Base-by-base conservation (phyloP, 2,329 filamentous ascomycete genomes). In the Pseudopithomyces chartarum region DNA sequence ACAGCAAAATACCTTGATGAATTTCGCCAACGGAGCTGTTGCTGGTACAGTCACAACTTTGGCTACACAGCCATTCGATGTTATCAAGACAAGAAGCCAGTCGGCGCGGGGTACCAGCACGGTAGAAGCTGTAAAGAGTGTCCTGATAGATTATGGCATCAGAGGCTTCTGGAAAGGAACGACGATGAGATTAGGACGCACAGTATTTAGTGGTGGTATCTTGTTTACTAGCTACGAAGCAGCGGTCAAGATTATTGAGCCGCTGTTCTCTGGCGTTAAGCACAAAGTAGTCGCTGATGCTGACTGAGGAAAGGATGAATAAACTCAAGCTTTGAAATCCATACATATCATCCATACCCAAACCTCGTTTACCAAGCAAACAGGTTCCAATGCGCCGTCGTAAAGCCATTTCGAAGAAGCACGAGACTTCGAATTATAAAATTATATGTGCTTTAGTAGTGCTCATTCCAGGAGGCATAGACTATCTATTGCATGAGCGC, bases 121-220 rank as follows among this genome's bases (percentile, higher is more conserved):
- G 2, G 70, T 77, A 0, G 84, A 88, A 58, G 86, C 86, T 0
- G 77, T 86, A 2, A 76, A 73, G 49, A 81, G 79, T 51, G 79
- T 90, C 3, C 68, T 85, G 51, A 69, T 74, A 0, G 85, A 88
- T 61, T 81, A 83, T 59, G 87, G 87, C 0, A 60, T 88, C 1
- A 79, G 76, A 38, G 87, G 83, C 0, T 85, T 89, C 58, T 90
- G 87, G 87, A 85, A 82, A 56, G 87, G 87, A 0, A 90, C 86
- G 33, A 85, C 85, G 0, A 90, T 90, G 87, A 79, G 88, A 54
- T 66, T 90, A 22, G 86, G 87, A 0, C 73, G 87, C 58, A 81
- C 87, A 3, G 80, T 90, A 0, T 80, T 90, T 43, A 86, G 84
- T 61, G 87, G 87, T n/a, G 87, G 87, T 15, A 88, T 89, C 56